phyloP scores from a whole-genome alignment of 164 flowering plant genomes.

The Tetracentron sinense region DNA sequence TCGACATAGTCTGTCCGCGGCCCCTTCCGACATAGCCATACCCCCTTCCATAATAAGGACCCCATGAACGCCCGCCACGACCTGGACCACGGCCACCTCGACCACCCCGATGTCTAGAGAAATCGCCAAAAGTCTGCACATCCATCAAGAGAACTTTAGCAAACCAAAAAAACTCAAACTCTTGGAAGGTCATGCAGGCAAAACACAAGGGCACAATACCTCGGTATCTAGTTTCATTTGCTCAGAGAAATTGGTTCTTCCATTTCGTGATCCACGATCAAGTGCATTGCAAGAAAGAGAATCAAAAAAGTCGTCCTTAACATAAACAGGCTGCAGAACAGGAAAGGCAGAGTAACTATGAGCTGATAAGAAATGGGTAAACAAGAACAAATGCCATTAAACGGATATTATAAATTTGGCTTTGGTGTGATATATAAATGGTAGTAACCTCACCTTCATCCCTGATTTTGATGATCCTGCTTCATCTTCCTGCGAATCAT shows the following conservation, averaged over 20 bases:
- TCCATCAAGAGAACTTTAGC: neutral
- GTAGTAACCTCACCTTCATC: conserved; percentile 29
- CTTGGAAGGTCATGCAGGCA: neutral
- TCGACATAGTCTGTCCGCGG: conserved; percentile 8
- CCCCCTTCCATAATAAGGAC: conserved; percentile 15
- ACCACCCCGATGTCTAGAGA: conserved; percentile 56
- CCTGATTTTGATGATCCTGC: conserved; percentile 35
- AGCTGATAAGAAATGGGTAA: neutral
- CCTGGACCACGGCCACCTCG: conserved; percentile 44
- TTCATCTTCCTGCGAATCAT: conserved; percentile 33
- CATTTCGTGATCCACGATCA: conserved; percentile 39
- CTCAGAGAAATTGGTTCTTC: conserved; percentile 64
- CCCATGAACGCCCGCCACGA: conserved; percentile 1
- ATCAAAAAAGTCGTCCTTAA: conserved; percentile 90
- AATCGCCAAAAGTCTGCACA: conserved; percentile 75
- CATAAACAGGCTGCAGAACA: conserved; percentile 56
- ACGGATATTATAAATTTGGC: neutral
- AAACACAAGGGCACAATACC: conserved; percentile 32
- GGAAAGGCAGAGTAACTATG: neutral
- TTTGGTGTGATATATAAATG: neutral
- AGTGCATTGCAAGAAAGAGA: conserved; percentile 59
- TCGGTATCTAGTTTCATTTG: conserved; percentile 70
- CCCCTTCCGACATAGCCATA: conserved; percentile 21
- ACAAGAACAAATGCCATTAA: neutral
- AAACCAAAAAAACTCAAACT: neutral